Conservation (phyloP, 169 alveolate species). For the Perkinsus marinus region DNA sequence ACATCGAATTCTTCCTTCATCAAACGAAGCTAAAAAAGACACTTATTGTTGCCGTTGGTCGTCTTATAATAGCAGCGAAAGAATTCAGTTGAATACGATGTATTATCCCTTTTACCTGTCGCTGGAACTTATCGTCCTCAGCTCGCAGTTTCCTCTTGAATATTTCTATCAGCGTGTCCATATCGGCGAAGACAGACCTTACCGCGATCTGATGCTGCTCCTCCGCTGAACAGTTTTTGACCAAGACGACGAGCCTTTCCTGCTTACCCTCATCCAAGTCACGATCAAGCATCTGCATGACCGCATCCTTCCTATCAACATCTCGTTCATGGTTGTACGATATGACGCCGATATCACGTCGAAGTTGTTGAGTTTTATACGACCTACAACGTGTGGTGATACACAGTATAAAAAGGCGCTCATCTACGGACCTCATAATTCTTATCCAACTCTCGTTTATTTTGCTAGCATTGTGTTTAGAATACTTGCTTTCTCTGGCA, state of each 20-base stretch:
- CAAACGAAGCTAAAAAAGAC: background rate
- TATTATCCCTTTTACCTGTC: slow-evolving; percentile 23
- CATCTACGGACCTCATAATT: slow-evolving; percentile 67
- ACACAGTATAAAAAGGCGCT: background rate
- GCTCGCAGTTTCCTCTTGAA: slow-evolving; percentile 49
- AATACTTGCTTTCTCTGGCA: background rate
- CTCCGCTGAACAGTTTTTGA: slow-evolving; percentile 38
- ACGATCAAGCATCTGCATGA: slow-evolving; percentile 72
- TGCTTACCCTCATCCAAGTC: slow-evolving; percentile 58
- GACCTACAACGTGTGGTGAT: background rate
- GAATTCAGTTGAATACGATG: background rate
- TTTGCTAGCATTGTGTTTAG: slow-evolving; percentile 44
- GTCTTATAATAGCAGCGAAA: background rate
- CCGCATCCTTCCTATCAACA: slow-evolving; percentile 78
- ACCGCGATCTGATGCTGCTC: slow-evolving; percentile 78
- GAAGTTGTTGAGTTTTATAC: slow-evolving; percentile 63
- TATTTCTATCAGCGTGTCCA: slow-evolving; percentile 55
- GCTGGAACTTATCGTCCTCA: slow-evolving; percentile 55
- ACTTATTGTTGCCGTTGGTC: too few species aligned
- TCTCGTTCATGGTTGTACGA: slow-evolving; percentile 73
- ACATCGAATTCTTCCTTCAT: slow-evolving; percentile 43
- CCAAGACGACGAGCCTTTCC: too few species aligned
- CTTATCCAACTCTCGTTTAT: slow-evolving; percentile 72
- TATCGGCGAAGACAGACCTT: slow-evolving; percentile 63
- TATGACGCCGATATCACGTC: slow-evolving; percentile 64